Conservation (phyloP, 1,284 basidiomycete species). For the Rhodotorula sp. region DNA sequence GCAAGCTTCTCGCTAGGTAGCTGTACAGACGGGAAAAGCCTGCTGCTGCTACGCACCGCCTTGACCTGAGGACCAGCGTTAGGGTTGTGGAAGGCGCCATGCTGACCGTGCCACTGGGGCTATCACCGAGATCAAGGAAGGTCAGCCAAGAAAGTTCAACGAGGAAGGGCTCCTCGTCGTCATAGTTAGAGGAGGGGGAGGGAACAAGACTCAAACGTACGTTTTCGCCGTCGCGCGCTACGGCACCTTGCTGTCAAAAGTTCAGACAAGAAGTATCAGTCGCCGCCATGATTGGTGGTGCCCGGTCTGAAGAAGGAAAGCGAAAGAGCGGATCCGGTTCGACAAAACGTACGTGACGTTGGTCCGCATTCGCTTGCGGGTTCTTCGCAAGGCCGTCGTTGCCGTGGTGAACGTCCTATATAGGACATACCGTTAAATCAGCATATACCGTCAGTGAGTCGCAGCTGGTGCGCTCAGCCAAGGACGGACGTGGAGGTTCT, state of each 20-base stretch:
- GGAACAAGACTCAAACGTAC: not conserved
- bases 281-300: not conserved
- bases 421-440: not conserved
- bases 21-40: not conserved
- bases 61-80: too few species aligned
- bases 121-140: too few species aligned
- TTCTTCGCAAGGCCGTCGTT: slow-evolving; percentile 3
- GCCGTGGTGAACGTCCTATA: slow-evolving; percentile 7
- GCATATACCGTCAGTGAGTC: not conserved
- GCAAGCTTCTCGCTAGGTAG: not conserved
- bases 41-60: too few species aligned
- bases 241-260: not conserved
- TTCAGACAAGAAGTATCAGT: too few species aligned
- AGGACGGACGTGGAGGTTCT: not conserved
- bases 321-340: too few species aligned
- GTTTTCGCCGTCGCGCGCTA: not conserved
- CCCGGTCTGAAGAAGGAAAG: not conserved
- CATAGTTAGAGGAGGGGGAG: too few species aligned
- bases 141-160: not conserved
- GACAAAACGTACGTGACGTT: not conserved
- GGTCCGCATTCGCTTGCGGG: not conserved
- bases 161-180: not conserved
- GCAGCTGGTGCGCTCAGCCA: not conserved
- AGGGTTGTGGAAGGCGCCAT: too few species aligned
- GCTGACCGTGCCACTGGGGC: too few species aligned